Percentiles rank a stretch among this genome's conserved stretches.
These are phyloP conservation scores for Aegilops umbellulata DNA, from an alignment of 176 grass and related monocot genomes.

Conservation along the genomic window DNA sequence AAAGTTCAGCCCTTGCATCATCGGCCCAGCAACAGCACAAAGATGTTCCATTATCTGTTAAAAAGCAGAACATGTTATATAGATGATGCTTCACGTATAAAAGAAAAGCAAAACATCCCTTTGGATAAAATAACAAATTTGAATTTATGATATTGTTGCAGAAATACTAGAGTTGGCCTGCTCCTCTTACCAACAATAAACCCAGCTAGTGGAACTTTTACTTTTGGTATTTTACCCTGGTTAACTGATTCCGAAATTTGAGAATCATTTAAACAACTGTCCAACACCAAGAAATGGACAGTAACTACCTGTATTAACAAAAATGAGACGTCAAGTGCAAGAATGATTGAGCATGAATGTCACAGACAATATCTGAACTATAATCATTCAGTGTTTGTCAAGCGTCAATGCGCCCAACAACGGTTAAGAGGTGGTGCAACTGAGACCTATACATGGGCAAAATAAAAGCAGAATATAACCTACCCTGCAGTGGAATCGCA, in stretches of 20 bases:
- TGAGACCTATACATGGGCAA: slow-evolving; percentile 18
- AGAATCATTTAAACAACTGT: slow-evolving; percentile 36
- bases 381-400: not conserved
- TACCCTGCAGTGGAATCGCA: slow-evolving; percentile 71
- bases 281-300: slow-evolving; percentile 55
- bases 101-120: not conserved
- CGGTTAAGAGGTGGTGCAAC: slow-evolving; percentile 5
- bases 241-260: slow-evolving; percentile 16
- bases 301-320: slow-evolving; percentile 58
- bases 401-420: not conserved
- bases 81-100: slow-evolving; percentile 5
- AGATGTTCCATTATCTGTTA: slow-evolving; percentile 80
- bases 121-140: slow-evolving; percentile 8
- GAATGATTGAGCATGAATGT: not conserved
- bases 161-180: not conserved
- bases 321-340: not conserved
- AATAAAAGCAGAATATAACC: slow-evolving; percentile 32
- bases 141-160: not conserved
- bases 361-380: not conserved
- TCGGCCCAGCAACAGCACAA: slow-evolving; percentile 83
- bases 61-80: slow-evolving; percentile 27
- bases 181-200: slow-evolving; percentile 82
- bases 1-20: slow-evolving; percentile 56
- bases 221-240: slow-evolving; percentile 20
- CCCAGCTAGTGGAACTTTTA: slow-evolving; percentile 60